A percentile compares a stretch with the other conserved stretches of the same genome.
Conservation (phyloP, 768 basidiomycete species). For the Russula sp. region DNA sequence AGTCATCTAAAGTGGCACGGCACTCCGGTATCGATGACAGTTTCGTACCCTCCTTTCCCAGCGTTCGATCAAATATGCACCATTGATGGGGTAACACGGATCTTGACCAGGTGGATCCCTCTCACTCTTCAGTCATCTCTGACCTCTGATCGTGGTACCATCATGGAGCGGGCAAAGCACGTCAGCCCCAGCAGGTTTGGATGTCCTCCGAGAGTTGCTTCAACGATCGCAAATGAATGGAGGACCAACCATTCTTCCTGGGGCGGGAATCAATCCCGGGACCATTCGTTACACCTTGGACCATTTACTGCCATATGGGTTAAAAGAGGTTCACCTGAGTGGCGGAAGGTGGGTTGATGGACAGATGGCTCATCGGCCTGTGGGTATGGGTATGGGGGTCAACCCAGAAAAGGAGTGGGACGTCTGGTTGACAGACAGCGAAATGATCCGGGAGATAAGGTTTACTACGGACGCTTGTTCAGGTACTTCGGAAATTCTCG, state of each 20-base stretch:
- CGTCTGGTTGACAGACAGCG: slow-evolving; percentile 56
- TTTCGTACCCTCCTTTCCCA: slow-evolving; percentile 4
- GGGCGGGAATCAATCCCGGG: slow-evolving; percentile 61
- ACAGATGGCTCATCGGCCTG: slow-evolving; percentile 41
- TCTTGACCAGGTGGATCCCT: slow-evolving; percentile 60
- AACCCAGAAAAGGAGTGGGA: slow-evolving; percentile 52
- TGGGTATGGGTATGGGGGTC: slow-evolving; percentile 64
- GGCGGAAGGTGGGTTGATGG: slow-evolving; percentile 58
- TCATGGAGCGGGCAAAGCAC: slow-evolving; percentile 44
- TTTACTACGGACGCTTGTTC: too few species aligned
- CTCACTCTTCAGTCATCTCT: not conserved
- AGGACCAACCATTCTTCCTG: slow-evolving; percentile 47
- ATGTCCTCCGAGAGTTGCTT: slow-evolving; percentile 21
- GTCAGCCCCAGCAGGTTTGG: slow-evolving; percentile 29
- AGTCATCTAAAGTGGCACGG: not conserved
- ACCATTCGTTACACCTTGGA: slow-evolving; percentile 46
- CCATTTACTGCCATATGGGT: slow-evolving; percentile 45
- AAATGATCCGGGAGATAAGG: slow-evolving; percentile 46
- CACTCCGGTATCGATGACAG: not conserved
- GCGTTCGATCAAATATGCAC: slow-evolving; percentile 38
- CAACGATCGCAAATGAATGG: slow-evolving; percentile 4
- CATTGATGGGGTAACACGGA: slow-evolving; percentile 61
- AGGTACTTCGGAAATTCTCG: too few species aligned
- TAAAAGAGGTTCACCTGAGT: slow-evolving; percentile 69
- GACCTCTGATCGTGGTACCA: not conserved